phyloP scores from a whole-genome alignment of 345 rosid species.

The Stellera chamaejasme region DNA sequence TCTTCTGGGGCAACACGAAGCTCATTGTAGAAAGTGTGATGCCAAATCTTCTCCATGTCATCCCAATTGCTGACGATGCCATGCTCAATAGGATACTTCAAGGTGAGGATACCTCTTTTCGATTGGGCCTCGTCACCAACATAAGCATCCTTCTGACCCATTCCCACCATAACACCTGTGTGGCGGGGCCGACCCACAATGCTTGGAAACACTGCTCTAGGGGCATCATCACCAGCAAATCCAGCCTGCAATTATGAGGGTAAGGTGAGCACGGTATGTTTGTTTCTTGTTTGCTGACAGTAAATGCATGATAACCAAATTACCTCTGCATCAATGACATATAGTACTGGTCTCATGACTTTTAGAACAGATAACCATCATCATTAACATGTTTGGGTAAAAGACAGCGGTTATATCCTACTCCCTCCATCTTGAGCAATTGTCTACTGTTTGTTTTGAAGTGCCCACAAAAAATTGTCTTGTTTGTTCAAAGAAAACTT shows the following conservation, averaged over 20 bases:
- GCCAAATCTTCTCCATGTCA: constrained; percentile 81
- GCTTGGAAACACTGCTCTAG: constrained; percentile 63
- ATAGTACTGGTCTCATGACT: not conserved
- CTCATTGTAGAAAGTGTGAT: constrained; percentile 71
- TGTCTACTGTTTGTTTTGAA: too few species aligned
- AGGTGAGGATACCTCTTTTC: constrained; percentile 67
- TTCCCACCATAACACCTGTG: constrained; percentile 79
- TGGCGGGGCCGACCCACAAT: constrained; percentile 67
- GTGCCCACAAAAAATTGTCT: too few species aligned
- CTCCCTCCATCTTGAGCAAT: too few species aligned
- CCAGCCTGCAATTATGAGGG: constrained; percentile 68
- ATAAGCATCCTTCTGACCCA: constrained; percentile 78
- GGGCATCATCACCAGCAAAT: constrained; percentile 65
- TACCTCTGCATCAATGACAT: not conserved
- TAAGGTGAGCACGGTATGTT: not conserved
- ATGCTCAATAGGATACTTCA: constrained; percentile 68
- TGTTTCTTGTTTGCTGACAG: not conserved
- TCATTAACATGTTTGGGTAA: not conserved
- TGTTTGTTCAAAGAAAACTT: too few species aligned
- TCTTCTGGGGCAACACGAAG: constrained; percentile 68
- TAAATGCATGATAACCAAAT: not conserved
- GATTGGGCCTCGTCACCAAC: constrained; percentile 77
- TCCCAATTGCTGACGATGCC: constrained; percentile 81
- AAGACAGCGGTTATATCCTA: not conserved
- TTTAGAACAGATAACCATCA: not conserved